Evolutionary conservation across 1,284 basidiomycete genomes (phyloP), one percentile per base, ranked within the genome.

Genomic region (Takashimella koratensis): DNA sequence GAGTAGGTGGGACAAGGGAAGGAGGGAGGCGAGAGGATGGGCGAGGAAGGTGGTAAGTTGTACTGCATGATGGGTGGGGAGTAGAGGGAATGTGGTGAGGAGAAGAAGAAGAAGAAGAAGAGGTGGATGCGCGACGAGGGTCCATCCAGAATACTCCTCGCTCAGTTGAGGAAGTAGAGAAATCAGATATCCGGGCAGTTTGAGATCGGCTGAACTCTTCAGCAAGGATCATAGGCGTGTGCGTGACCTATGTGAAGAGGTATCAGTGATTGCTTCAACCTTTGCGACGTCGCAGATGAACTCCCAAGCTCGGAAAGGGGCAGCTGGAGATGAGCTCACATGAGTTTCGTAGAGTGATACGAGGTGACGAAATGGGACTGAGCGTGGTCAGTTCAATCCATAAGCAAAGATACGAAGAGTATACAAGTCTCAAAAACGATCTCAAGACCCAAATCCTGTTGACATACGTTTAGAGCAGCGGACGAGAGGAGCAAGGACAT

Each of bases 171-270:
- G 75, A 77, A 0, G 82, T 83, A 2, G 77, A 73, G 62, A 84
- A 83, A 61, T 84, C 82, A 3, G 78, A 70, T 20, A 79, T 74
- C 42, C 83, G 68, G 1, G 82, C 82, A 4, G 74, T 76, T 49
- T 79, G 76, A 4, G 80, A 80, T 13, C 82, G 76, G 27, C 78
- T 79, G 64, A 83, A 84, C 64, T 84, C 81, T 47, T 73, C 67
- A 1, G 75, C 80, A 46, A 84, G 76, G 25, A 83, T 83, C 83
- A 84, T 84, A 1, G 83, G 83, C 16, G 82, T 83, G 50, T 79
- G 77, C 2, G 81, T 83, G 52, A 84, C 80, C 57, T 67, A 42
- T n/a, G n/a, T n/a, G n/a, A n/a, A n/a, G n/a, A n/a, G n/a, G 2
- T 16, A 19, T 47, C 8, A 51, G 27, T 22, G 21, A 21, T 19